A percentile compares a stretch with the other conserved stretches of the same genome.
These are phyloP conservation scores for Schwanniomyces yamadae DNA, from an alignment of 805 yeast species.

Conservation along the genomic window DNA sequence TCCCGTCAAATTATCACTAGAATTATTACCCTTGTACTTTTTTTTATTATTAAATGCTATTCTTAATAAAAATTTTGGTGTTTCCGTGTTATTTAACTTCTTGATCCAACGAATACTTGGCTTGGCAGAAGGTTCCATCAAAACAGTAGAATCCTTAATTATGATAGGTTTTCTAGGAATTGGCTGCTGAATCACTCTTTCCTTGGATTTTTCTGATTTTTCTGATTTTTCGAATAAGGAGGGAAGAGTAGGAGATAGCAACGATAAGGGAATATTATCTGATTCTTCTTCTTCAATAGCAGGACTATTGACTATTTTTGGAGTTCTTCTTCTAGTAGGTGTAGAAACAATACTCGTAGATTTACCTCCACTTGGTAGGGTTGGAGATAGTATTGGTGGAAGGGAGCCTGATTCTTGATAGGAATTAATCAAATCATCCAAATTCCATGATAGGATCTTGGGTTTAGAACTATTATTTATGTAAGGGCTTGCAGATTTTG, in stretches of 20 bases:
- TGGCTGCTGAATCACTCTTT: conserved; percentile 1
- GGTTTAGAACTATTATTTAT: conserved; percentile 5
- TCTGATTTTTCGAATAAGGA: conserved; percentile 18
- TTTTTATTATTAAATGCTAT: conserved; percentile 19
- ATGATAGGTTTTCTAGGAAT: conserved; percentile 2
- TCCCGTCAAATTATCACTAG: conserved; percentile 10
- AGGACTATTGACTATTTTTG: conserved; percentile 1
- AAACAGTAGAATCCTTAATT: background rate
- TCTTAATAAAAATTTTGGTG: conserved; percentile 25
- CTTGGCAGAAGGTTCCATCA: background rate
- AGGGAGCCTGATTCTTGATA: conserved; percentile 32
- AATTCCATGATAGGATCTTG: conserved; percentile 29
- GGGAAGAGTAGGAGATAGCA: conserved; percentile 36
- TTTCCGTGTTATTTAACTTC: conserved; percentile 18
- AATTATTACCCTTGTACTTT: conserved; percentile 12
- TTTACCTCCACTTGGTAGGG: conserved; percentile 25
- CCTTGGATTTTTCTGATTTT: background rate
- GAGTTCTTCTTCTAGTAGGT: background rate
- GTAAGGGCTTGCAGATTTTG: conserved; percentile 19
- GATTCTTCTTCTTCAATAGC: conserved; percentile 14
- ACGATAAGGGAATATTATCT: conserved; percentile 29
- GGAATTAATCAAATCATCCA: conserved; percentile 36
- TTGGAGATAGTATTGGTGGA: conserved; percentile 42
- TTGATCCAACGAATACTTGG: conserved; percentile 27
- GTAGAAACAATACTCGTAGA: background rate